These are phyloP conservation scores for Skeletonema tropicum DNA, from an alignment of 108 stramenopile genomes.

Conservation along the genomic window DNA sequence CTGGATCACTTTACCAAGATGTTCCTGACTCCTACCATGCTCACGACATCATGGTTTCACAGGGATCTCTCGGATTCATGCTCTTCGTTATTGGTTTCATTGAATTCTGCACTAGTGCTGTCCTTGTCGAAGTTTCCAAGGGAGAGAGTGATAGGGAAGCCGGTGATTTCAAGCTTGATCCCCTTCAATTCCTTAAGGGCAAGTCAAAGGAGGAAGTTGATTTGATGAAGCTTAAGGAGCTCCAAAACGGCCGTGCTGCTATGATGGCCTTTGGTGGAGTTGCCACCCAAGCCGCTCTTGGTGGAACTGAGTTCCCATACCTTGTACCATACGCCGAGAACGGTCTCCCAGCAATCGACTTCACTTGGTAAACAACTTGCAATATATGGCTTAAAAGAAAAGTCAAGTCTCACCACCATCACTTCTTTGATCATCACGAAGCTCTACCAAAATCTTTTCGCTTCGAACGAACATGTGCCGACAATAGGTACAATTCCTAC, in stretches of 20 bases:
- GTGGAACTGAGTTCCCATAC: slow-evolving; percentile 63
- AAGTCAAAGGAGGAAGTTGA: slow-evolving; percentile 76
- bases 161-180: slow-evolving; percentile 90
- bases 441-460: not conserved
- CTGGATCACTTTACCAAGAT: slow-evolving; percentile 72
- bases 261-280: slow-evolving; percentile 96
- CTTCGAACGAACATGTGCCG: not conserved
- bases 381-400: not conserved
- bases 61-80: slow-evolving; percentile 86
- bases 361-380: slow-evolving; percentile 39
- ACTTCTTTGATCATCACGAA: not conserved
- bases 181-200: slow-evolving; percentile 80
- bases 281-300: slow-evolving; percentile 90
- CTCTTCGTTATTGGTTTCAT: slow-evolving; percentile 71
- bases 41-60: slow-evolving; percentile 78
- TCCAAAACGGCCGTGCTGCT: slow-evolving; percentile 94
- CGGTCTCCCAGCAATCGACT: slow-evolving; percentile 10
- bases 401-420: not conserved
- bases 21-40: slow-evolving; percentile 86
- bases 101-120: slow-evolving; percentile 79
- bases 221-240: slow-evolving; percentile 85
- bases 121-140: slow-evolving; percentile 89
- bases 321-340: slow-evolving; percentile 44
- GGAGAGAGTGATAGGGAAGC: slow-evolving; percentile 90
- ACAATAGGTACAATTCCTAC: not conserved